Percentiles rank a stretch among this genome's conserved stretches.
phyloP scores from a whole-genome alignment of 305 asterid genomes.

The Galium porrigens region DNA sequence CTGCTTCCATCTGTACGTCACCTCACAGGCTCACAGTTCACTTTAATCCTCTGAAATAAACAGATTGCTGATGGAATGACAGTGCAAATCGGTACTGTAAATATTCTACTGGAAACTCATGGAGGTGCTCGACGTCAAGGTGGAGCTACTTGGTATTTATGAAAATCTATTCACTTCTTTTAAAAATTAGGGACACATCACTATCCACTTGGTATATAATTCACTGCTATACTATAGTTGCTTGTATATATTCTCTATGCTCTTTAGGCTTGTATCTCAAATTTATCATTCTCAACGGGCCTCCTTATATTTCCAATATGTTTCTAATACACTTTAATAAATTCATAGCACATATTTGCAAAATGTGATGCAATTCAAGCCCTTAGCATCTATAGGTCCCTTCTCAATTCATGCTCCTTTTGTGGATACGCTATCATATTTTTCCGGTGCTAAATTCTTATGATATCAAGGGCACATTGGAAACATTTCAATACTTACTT shows the following conservation, averaged over 20 bases:
- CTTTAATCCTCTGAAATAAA: constrained; percentile 22
- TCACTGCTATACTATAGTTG: background rate
- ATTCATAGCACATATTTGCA: background rate
- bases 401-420: background rate
- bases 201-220: background rate
- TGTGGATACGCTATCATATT: too few species aligned
- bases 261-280: background rate
- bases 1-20: constrained; percentile 1
- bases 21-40: constrained; percentile 7
- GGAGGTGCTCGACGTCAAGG: constrained; percentile 78
- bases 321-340: background rate
- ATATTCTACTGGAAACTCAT: constrained; percentile 88
- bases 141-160: constrained; percentile 86
- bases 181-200: constrained; percentile 1
- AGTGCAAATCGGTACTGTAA: constrained; percentile 64
- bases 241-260: background rate
- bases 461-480: background rate
- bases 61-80: constrained; percentile 99
- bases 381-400: background rate
- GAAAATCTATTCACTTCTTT: constrained; percentile 16
- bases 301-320: background rate
- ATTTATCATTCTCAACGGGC: background rate
- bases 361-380: background rate
- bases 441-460: background rate
- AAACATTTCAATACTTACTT: background rate